Evolutionary conservation across 106 monocot species (phyloP).

Genomic region (Dioscorea alata): DNA sequence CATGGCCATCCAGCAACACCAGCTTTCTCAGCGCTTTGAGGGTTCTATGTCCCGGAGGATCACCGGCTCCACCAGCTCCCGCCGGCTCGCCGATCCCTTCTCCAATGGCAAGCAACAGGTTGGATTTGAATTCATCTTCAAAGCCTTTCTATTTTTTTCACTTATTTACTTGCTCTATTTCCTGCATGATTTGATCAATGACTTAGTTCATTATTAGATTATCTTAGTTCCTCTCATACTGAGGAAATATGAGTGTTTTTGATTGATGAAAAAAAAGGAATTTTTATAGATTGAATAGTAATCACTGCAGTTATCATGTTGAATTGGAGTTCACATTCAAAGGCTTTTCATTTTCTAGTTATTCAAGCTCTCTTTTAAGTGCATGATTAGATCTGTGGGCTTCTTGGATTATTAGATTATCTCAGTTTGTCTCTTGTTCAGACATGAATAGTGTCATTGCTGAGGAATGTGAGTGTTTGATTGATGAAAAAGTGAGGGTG

Average conservation of each 20-base stretch:
- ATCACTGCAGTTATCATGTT: no score
- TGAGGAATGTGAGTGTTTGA: not conserved
- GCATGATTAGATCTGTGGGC: no score
- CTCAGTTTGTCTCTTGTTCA: not conserved
- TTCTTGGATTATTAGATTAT: no score
- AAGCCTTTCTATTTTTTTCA: not conserved
- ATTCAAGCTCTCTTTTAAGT: no score
- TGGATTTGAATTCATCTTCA: not conserved
- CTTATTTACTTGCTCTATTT: no score
- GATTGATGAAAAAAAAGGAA: not conserved
- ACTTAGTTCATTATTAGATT: not conserved
- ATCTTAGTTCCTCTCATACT: not conserved
- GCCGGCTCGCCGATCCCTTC: constrained; percentile 61
- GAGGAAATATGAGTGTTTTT: not conserved
- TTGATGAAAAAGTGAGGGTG: not conserved
- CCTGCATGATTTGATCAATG: not conserved
- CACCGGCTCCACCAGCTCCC: constrained; percentile 46
- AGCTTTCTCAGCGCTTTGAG: not conserved
- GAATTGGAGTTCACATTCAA: no score
- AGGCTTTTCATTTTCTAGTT: no score
- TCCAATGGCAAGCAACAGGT: constrained; percentile 41
- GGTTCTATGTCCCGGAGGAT: constrained; percentile 57
- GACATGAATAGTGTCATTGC: not conserved
- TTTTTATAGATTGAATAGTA: no score
- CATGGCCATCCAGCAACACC: not conserved